These are phyloP conservation scores for Obelidium mucronatum DNA, from an alignment of 192 early-diverging fungal species.

Conservation along the genomic window DNA sequence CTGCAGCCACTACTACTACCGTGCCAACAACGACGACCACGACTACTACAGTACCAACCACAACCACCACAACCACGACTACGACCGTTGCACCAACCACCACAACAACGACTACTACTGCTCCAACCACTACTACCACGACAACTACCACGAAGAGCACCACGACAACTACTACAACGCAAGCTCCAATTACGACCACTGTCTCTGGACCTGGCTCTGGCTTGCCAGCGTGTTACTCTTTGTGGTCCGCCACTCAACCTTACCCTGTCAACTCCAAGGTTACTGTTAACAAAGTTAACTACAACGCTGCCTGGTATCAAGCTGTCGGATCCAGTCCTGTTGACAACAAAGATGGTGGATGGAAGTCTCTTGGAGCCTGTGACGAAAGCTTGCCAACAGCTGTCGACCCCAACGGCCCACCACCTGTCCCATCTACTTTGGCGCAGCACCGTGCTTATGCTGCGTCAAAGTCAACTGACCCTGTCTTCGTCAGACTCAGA, in stretches of 20 bases:
- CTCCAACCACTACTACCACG: no score
- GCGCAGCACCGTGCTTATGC: background rate
- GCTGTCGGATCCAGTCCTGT: background rate
- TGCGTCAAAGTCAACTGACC: background rate
- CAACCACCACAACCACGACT: no score
- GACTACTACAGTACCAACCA: no score
- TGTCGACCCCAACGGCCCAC: background rate
- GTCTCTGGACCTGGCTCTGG: background rate
- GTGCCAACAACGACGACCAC: background rate
- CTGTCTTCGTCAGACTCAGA: background rate
- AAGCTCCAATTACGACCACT: background rate
- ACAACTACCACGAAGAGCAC: no score
- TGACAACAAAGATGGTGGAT: background rate
- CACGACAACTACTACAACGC: background rate
- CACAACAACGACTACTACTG: background rate
- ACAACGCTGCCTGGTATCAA: constrained; percentile 1
- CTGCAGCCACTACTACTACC: background rate
- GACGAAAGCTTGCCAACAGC: background rate
- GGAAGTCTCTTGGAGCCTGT: background rate
- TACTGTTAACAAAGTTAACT: background rate
- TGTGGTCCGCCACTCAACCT: background rate
- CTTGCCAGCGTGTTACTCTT: background rate
- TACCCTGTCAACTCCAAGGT: background rate
- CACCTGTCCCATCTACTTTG: background rate
- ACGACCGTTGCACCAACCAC: background rate